phyloP scores from a whole-genome alignment of 176 grass and related monocot genomes.

The Zoysia pacifica region DNA sequence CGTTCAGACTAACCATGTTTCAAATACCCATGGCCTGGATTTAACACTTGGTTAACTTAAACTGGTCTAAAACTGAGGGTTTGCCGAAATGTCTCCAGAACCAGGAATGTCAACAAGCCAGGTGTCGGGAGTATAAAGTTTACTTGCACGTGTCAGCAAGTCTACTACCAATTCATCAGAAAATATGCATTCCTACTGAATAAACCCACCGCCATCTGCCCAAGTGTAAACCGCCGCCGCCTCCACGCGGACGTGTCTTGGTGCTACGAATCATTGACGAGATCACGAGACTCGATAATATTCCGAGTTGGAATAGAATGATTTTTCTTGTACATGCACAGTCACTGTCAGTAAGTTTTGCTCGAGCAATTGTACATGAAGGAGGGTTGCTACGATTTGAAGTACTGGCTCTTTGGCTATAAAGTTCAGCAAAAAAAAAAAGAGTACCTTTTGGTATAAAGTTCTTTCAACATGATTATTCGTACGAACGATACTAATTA shows the following conservation, averaged over 20 bases:
- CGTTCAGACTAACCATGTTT: not conserved
- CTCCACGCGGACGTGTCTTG: not conserved
- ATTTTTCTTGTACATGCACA: not conserved
- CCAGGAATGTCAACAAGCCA: not conserved
- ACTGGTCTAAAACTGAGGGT: too few species aligned
- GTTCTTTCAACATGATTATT: constrained; percentile 11
- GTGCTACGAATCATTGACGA: not conserved
- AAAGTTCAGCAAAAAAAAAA: not conserved
- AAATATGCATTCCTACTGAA: not conserved
- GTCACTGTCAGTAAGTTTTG: not conserved
- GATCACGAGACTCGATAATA: not conserved
- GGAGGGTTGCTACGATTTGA: not conserved
- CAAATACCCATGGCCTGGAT: not conserved
- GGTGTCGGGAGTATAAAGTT: not conserved
- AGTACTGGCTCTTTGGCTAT: not conserved
- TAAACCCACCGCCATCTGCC: not conserved
- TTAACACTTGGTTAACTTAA: not conserved
- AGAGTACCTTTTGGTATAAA: constrained; percentile 2
- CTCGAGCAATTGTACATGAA: not conserved
- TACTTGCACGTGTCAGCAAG: not conserved
- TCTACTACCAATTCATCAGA: not conserved
- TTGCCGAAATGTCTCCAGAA: too few species aligned
- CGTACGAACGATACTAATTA: not conserved
- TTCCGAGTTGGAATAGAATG: not conserved
- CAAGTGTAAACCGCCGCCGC: not conserved